Conservation (phyloP, 2,329 filamentous ascomycete species). For the Grosmannia clavigera region DNA sequence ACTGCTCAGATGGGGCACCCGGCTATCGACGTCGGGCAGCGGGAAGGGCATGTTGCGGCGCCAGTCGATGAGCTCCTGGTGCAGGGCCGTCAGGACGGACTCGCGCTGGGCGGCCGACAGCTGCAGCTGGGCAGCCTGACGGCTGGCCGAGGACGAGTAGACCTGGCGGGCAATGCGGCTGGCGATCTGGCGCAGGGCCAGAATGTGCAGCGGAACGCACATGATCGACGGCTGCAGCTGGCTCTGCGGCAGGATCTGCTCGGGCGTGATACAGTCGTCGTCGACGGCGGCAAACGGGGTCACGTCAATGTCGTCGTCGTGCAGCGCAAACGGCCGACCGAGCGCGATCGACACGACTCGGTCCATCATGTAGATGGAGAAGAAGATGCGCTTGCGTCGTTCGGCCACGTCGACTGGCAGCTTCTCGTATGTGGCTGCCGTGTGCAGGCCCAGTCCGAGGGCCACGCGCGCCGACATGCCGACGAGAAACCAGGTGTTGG, state of each 20-base stretch:
- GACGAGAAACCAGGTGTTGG: conserved; percentile 29
- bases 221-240: conserved; percentile 22
- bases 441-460: conserved; percentile 18
- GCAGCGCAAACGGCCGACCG: conserved; percentile 31
- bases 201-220: conserved; percentile 29
- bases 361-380: conserved; percentile 37
- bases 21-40: conserved; percentile 23
- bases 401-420: conserved; percentile 21
- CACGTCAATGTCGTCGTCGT: conserved; percentile 32
- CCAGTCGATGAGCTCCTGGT: conserved; percentile 30
- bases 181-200: conserved; percentile 26
- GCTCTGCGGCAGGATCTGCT: conserved; percentile 13
- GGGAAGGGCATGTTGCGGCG: conserved; percentile 31
- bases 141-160: conserved; percentile 16
- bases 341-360: conserved; percentile 30
- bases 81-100: conserved; percentile 19
- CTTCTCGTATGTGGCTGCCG: conserved; percentile 21
- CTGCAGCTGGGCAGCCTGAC: neutral
- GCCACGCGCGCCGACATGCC: conserved; percentile 30
- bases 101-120: conserved; percentile 16
- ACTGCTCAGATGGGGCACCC: conserved; percentile 29
- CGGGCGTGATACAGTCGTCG: conserved; percentile 20
- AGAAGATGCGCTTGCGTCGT: conserved; percentile 30
- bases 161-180: conserved; percentile 26
- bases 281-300: conserved; percentile 22